phyloP scores from a whole-genome alignment of 1,284 basidiomycete genomes.

The Erythrobasidium hasegawianum region DNA sequence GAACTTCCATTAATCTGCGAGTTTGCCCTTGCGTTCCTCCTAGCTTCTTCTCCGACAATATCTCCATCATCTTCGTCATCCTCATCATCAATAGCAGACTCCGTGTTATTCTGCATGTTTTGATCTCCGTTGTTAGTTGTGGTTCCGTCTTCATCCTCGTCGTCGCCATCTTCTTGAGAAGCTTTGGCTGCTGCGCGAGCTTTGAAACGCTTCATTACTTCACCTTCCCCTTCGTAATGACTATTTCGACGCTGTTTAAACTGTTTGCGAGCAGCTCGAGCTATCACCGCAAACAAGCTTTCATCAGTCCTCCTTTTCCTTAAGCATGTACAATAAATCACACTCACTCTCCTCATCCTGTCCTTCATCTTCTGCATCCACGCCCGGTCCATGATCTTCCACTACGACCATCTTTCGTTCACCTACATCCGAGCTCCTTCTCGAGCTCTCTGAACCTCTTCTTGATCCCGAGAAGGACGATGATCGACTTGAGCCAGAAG shows the following conservation, averaged over 20 bases:
- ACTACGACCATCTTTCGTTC: slow-evolving; percentile 44
- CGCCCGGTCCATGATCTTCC: slow-evolving; percentile 34
- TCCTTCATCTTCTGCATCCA: slow-evolving; percentile 43
- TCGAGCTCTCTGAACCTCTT: slow-evolving; percentile 40
- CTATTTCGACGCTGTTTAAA: slow-evolving; percentile 27
- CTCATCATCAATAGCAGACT: slow-evolving; percentile 14
- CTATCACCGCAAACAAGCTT: slow-evolving; percentile 2
- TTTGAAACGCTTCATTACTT: slow-evolving; percentile 33
- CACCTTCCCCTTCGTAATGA: slow-evolving; percentile 28
- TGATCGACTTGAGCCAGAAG: slow-evolving; percentile 26
- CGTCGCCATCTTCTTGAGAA: slow-evolving; percentile 11
- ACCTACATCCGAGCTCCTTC: slow-evolving; percentile 43
- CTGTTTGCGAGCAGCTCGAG: slow-evolving; percentile 26
- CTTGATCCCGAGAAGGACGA: slow-evolving; percentile 32
- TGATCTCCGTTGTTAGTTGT: background rate
- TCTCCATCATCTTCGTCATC: slow-evolving; percentile 17
- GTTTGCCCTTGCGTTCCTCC: slow-evolving; percentile 1
- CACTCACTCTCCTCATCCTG: slow-evolving; percentile 34
- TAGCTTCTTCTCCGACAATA: background rate
- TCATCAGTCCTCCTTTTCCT: background rate
- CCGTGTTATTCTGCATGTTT: background rate
- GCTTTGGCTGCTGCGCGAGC: slow-evolving; percentile 8
- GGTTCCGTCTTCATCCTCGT: background rate
- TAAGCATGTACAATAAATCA: background rate
- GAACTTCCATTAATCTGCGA: background rate